Evolutionary conservation across 108 stramenopile species (phyloP).

Genomic region (Discostella pseudostelligera): DNA sequence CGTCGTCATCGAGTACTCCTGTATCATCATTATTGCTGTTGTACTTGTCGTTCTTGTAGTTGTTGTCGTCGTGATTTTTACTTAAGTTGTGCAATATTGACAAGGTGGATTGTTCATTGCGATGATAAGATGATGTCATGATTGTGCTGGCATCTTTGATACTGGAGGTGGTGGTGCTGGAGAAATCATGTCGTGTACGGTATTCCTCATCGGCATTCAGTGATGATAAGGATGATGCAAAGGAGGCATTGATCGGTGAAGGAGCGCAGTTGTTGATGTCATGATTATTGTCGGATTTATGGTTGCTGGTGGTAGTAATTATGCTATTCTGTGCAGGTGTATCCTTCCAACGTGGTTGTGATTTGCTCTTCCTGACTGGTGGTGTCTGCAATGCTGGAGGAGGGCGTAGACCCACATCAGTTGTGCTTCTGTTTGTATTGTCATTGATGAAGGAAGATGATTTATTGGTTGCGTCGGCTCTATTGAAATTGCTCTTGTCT

Average conservation of each 20-base stretch:
- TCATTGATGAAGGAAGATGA: neutral
- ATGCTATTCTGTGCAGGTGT: neutral
- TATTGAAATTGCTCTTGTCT: neutral
- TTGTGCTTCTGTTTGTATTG: no score
- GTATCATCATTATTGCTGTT: neutral
- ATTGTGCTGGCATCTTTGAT: neutral
- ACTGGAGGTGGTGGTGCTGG: no score
- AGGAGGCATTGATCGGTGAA: neutral
- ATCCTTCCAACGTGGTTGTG: neutral
- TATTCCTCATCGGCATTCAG: neutral
- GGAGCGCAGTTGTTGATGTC: neutral
- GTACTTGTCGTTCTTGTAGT: conserved; percentile 12
- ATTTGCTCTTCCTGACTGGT: neutral
- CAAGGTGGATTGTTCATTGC: no score
- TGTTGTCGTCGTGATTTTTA: conserved; percentile 13
- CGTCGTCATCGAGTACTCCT: neutral
- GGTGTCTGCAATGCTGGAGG: neutral
- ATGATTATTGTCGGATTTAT: neutral
- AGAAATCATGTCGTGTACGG: neutral
- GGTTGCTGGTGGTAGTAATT: neutral
- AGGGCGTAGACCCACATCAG: no score
- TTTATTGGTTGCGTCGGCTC: neutral
- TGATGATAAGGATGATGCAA: neutral
- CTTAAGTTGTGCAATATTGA: conserved; percentile 5
- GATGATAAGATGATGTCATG: no score